phyloP scores from a whole-genome alignment of 2,329 filamentous ascomycete species.

The Bipolaris bicolor region DNA sequence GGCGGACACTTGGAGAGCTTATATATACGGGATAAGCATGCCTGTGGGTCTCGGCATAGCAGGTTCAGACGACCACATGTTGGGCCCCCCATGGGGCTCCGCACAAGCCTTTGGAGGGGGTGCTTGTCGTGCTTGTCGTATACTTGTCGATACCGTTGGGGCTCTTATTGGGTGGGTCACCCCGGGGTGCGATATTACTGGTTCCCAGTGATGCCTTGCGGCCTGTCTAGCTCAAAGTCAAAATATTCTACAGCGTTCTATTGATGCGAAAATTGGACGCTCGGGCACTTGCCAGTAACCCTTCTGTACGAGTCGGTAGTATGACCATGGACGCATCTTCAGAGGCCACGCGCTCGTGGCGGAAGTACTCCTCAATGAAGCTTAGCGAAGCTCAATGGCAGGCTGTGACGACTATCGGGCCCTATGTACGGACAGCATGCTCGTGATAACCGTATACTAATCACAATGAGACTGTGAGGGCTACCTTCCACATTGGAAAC shows the following conservation, averaged over 20 bases:
- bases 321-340: not conserved
- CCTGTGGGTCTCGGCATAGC: constrained; percentile 12
- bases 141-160: constrained; percentile 5
- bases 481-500: not conserved
- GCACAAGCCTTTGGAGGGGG: constrained; percentile 22
- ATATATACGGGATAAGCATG: constrained; percentile 15
- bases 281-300: not conserved
- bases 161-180: constrained; percentile 17
- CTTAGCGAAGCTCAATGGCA: not conserved
- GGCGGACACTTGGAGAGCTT: constrained; percentile 8
- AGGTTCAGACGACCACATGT: constrained; percentile 6
- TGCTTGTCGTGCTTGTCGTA: constrained; percentile 12
- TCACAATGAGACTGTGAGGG: not conserved
- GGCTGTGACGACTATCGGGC: not conserved
- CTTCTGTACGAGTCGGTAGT: not conserved
- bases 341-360: not conserved
- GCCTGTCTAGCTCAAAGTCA: constrained; percentile 3
- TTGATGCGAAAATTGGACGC: constrained; percentile 14
- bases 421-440: not conserved
- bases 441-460: not conserved
- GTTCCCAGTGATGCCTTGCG: constrained; percentile 8
- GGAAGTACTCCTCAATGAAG: constrained; percentile 6
- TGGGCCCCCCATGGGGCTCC: constrained; percentile 27
- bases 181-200: not conserved
- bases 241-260: constrained; percentile 8